phyloP scores from a whole-genome alignment of 805 yeast genomes.

The Teunomyces gatunensis region DNA sequence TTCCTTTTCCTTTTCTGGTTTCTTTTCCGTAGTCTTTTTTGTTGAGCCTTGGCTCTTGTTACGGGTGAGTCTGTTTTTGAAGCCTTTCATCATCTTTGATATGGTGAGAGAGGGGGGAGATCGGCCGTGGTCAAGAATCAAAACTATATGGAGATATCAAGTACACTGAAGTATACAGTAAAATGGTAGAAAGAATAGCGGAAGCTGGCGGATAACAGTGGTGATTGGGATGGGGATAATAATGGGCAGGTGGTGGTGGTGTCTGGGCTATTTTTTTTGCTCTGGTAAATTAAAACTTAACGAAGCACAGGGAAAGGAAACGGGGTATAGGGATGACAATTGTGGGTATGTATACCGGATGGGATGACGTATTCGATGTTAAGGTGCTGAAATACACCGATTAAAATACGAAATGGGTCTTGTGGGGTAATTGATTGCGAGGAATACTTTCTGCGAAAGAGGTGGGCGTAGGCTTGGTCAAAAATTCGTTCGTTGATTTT shows the following conservation, averaged over 20 bases:
- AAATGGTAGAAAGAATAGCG: no score
- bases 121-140: neutral
- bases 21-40: constrained; percentile 38
- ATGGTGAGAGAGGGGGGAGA: neutral
- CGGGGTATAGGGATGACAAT: neutral
- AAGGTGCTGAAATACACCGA: neutral
- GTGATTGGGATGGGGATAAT: no score
- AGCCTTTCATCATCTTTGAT: constrained; percentile 68
- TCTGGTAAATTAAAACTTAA: no score
- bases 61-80: constrained; percentile 54
- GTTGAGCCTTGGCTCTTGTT: constrained; percentile 33
- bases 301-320: no score
- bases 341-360: neutral
- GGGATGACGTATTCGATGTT: neutral
- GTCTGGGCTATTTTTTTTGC: no score
- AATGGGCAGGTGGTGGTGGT: no score
- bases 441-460: neutral
- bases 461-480: constrained; percentile 2
- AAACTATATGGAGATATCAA: neutral
- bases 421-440: neutral
- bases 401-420: neutral
- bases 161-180: no score
- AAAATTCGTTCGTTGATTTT: constrained; percentile 4
- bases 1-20: constrained; percentile 40
- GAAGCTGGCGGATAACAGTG: no score